phyloP scores from a whole-genome alignment of 1,139 yeast species.

The Hyphopichia wangnamkhiaoensis region DNA sequence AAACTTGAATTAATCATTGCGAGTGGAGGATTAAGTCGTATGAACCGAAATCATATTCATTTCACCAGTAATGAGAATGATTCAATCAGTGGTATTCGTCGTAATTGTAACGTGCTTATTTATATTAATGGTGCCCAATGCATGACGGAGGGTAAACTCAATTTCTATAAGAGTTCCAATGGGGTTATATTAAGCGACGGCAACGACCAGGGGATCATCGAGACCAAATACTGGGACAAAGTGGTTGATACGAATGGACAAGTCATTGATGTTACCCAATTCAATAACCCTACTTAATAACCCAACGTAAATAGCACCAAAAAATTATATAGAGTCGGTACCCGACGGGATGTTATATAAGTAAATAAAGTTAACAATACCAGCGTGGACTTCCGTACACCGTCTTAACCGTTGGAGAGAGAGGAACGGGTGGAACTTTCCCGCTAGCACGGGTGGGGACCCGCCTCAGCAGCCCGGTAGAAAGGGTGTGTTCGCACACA shows the following conservation, averaged over 20 bases:
- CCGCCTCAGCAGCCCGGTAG: no score
- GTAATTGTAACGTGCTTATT: slow-evolving; percentile 59
- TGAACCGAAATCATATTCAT: slow-evolving; percentile 86
- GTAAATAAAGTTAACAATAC: no score
- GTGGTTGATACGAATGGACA: slow-evolving; percentile 18
- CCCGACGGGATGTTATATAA: no score
- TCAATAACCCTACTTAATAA: neutral
- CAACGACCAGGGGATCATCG: slow-evolving; percentile 52
- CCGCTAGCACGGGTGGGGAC: no score
- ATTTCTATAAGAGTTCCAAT: slow-evolving; percentile 65
- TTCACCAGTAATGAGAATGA: slow-evolving; percentile 42
- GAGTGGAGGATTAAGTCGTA: slow-evolving; percentile 60
- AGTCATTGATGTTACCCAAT: no score
- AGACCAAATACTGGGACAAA: slow-evolving; percentile 45
- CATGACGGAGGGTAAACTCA: slow-evolving; percentile 43
- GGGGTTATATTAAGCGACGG: slow-evolving; percentile 76
- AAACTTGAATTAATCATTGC: slow-evolving; percentile 51
- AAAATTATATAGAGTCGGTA: neutral
- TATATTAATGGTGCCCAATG: slow-evolving; percentile 57
- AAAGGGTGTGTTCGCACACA: no score
- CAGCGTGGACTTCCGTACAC: no score
- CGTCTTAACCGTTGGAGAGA: no score
- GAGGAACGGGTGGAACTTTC: no score
- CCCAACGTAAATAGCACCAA: neutral
- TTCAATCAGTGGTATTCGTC: slow-evolving; percentile 70